These are phyloP conservation scores for Cyclostephanos tholiformis DNA, from an alignment of 108 stramenopile genomes.

Conservation along the genomic window DNA sequence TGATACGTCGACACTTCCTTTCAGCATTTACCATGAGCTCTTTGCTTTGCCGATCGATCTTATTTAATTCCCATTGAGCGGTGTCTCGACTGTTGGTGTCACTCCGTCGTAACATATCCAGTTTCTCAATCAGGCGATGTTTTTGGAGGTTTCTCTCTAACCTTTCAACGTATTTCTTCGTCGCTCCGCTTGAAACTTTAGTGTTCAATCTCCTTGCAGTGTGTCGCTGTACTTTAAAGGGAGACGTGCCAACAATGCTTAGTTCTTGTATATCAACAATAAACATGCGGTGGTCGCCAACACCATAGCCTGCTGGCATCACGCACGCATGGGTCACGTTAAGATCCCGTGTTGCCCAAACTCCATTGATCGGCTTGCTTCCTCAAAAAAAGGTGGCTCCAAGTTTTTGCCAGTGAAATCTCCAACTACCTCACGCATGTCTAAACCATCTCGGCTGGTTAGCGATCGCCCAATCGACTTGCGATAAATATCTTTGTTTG, in stretches of 20 bases:
- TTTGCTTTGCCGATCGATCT: not conserved
- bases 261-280: too few relatives aligned
- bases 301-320: constrained; percentile 16
- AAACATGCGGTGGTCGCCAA: not conserved
- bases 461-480: not conserved
- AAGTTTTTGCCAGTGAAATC: not conserved
- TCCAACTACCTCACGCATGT: too few relatives aligned
- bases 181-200: not conserved
- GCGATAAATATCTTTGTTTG: too few relatives aligned
- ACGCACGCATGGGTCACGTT: not conserved
- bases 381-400: constrained; percentile 17
- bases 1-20: constrained; percentile 15
- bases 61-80: not conserved
- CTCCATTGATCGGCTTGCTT: constrained; percentile 4
- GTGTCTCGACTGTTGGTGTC: too few relatives aligned
- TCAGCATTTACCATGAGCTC: not conserved
- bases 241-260: not conserved
- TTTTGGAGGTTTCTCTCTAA: not conserved
- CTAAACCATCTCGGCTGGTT: too few relatives aligned
- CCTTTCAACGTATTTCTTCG: not conserved
- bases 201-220: not conserved
- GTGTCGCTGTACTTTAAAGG: not conserved
- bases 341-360: constrained; percentile 8
- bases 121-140: too few relatives aligned
- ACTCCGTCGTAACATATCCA: too few relatives aligned